Evolutionary conservation across 805 yeast species (phyloP).

Genomic region (Myxozyma mucilagina): DNA sequence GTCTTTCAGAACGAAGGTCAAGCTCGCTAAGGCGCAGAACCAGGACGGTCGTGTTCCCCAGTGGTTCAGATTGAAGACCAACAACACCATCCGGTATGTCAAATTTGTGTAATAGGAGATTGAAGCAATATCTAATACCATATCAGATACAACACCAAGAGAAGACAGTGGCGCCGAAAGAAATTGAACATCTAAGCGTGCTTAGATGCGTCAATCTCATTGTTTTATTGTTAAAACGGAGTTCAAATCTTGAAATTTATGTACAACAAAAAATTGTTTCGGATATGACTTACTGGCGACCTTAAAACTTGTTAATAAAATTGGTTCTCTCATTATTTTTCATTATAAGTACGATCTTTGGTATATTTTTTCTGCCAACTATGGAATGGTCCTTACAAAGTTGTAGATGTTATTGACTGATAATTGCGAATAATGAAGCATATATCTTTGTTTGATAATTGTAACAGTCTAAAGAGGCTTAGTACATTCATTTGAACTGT

Average conservation of each 20-base stretch:
- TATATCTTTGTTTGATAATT: too few species aligned
- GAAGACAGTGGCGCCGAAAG: conserved; percentile 99
- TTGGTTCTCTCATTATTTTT: background rate
- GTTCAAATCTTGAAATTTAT: background rate
- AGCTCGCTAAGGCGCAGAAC: conserved; percentile 97
- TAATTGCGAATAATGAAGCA: too few species aligned
- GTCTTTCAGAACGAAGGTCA: conserved; percentile 95
- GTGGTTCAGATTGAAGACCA: conserved; percentile 98
- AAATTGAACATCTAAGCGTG: conserved; percentile 84
- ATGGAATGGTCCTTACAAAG: too few species aligned
- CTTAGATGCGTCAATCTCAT: background rate
- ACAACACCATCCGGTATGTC: conserved; percentile 75
- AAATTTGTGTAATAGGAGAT: background rate
- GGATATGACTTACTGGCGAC: background rate
- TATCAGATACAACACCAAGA: conserved; percentile 92
- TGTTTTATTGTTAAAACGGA: background rate
- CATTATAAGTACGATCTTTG: background rate
- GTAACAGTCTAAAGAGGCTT: too few species aligned
- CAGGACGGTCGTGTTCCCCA: conserved; percentile 99
- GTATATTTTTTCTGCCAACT: background rate
- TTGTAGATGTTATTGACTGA: too few species aligned
- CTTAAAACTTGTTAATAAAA: background rate
- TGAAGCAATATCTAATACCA: too few species aligned
- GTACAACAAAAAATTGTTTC: background rate
- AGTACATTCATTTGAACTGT: too few species aligned